These are phyloP conservation scores for Pelagophyceae sp. DNA, from an alignment of 352 stramenopile species.

Conservation along the genomic window DNA sequence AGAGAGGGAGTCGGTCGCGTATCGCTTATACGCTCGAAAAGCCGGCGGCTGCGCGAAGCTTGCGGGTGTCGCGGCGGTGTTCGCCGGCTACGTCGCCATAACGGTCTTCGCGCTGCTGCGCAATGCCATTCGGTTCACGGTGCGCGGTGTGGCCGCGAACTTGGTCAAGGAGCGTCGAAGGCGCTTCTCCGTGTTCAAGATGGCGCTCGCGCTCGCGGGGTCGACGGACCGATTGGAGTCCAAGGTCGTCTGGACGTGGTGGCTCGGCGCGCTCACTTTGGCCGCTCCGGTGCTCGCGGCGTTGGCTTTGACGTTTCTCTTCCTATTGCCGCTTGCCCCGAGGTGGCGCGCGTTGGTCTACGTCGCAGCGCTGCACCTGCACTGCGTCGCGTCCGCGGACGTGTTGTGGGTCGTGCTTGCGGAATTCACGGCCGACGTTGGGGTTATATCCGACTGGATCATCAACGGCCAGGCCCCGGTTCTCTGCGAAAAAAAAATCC, in stretches of 20 bases:
- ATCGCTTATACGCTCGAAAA: background rate
- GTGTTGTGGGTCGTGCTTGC: background rate
- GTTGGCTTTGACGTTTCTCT: background rate
- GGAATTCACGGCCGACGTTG: background rate
- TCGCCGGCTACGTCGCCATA: background rate
- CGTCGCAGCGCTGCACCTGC: background rate
- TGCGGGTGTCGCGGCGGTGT: background rate
- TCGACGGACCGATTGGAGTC: background rate
- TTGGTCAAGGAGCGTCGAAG: background rate
- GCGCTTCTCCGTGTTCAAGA: background rate
- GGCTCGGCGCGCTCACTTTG: background rate
- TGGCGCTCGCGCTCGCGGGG: background rate
- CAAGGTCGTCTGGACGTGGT: background rate
- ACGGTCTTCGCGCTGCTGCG: background rate
- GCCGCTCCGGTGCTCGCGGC: background rate
- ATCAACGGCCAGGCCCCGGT: background rate
- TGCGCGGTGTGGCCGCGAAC: background rate
- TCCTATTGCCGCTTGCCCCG: background rate
- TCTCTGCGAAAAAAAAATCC: background rate
- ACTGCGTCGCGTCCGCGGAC: background rate
- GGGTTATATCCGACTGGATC: slow-evolving; percentile 2
- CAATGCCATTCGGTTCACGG: background rate
- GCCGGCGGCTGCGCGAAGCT: background rate
- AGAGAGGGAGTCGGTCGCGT: background rate
- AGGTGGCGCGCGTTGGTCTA: background rate